A percentile compares a stretch with the other conserved stretches of the same genome.
These are phyloP conservation scores for Begonia fuchsioides DNA, from an alignment of 306 rosid species.

Conservation along the genomic window DNA sequence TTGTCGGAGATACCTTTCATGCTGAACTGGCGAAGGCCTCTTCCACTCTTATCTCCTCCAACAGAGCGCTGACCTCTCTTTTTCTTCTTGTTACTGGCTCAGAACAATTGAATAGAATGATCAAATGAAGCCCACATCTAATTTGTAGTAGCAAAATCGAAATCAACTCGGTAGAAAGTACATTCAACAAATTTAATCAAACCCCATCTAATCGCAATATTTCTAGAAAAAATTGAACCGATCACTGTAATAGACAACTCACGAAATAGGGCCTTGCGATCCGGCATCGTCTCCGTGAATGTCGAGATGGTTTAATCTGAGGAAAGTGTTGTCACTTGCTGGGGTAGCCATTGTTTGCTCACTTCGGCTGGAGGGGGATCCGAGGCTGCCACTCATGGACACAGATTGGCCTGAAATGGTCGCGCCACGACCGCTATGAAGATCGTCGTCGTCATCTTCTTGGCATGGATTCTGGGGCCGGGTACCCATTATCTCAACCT, in stretches of 20 bases:
- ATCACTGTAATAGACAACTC: slow-evolving; percentile 12
- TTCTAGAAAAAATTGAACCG: not conserved
- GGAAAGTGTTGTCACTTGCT: slow-evolving; percentile 43
- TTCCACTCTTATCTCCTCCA: slow-evolving; percentile 89
- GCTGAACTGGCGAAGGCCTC: slow-evolving; percentile 97
- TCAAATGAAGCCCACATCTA: not conserved
- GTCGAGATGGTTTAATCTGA: slow-evolving; percentile 56
- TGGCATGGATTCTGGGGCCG: slow-evolving; percentile 37
- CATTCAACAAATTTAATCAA: not conserved
- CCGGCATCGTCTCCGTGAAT: slow-evolving; percentile 72
- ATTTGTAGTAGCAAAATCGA: not conserved
- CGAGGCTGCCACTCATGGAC: slow-evolving; percentile 81
- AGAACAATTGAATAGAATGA: slow-evolving; percentile 1
- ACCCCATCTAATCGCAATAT: not conserved
- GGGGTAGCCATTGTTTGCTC: slow-evolving; percentile 91
- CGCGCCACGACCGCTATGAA: slow-evolving; percentile 24
- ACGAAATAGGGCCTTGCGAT: slow-evolving; percentile 67
- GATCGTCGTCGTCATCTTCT: slow-evolving; percentile 55
- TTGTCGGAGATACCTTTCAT: slow-evolving; percentile 66
- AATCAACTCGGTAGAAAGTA: not conserved
- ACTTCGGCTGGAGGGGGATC: slow-evolving; percentile 82
- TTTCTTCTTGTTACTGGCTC: slow-evolving; percentile 64
- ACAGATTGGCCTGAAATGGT: slow-evolving; percentile 65
- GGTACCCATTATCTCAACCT: slow-evolving; percentile 38
- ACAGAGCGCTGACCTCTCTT: slow-evolving; percentile 92